Conservation (phyloP, 306 rosid species). For the Echinosophora koreensis region DNA sequence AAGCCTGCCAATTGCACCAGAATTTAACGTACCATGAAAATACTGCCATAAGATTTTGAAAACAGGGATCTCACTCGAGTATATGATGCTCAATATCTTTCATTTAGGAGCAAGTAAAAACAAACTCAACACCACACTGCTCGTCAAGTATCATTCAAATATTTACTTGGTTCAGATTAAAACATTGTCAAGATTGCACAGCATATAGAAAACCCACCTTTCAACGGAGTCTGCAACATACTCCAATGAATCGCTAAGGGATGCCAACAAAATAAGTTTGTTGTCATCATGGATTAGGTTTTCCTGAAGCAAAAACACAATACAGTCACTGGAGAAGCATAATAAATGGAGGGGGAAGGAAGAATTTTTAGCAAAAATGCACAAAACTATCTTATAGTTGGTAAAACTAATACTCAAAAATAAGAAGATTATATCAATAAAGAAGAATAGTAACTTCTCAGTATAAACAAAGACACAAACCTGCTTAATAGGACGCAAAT, state of each 20-base stretch:
- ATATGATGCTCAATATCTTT: constrained; percentile 20
- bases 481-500: constrained; percentile 94
- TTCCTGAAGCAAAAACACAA: constrained; percentile 67
- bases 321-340: constrained; percentile 33
- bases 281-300: constrained; percentile 95
- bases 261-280: constrained; percentile 94
- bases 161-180: background rate
- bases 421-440: constrained; percentile 15
- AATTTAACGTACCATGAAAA: constrained; percentile 34
- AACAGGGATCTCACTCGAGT: constrained; percentile 10
- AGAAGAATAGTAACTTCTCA: constrained; percentile 13
- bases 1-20: constrained; percentile 66
- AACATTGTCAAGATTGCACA: constrained; percentile 37
- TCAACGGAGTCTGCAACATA: constrained; percentile 95
- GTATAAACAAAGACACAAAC: constrained; percentile 52
- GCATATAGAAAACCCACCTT: constrained; percentile 68
- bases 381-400: constrained; percentile 12
- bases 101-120: constrained; percentile 28
- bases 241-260: constrained; percentile 98
- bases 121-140: constrained; percentile 8
- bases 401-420: constrained; percentile 15
- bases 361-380: constrained; percentile 23
- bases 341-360: constrained; percentile 17
- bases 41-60: constrained; percentile 10
- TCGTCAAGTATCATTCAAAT: background rate